A percentile compares a stretch with the other conserved stretches of the same genome.
Evolutionary conservation across 2,329 filamentous ascomycete species (phyloP).

Genomic region (Colletotrichum australisinense): DNA sequence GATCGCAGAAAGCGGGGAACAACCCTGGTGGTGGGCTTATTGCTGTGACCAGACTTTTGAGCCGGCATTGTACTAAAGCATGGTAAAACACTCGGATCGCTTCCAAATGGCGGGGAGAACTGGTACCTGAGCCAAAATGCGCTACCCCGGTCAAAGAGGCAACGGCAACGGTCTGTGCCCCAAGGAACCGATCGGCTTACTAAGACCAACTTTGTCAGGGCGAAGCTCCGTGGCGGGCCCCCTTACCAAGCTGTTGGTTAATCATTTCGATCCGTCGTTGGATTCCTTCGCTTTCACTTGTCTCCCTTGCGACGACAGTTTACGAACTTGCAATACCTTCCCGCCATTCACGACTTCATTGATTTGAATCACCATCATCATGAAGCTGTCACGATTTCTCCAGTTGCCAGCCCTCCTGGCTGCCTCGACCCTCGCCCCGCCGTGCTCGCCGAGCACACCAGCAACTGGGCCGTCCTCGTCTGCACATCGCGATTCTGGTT

Average conservation of each 20-base stretch:
- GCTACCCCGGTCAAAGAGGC: not conserved
- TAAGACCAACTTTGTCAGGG: constrained; percentile 24
- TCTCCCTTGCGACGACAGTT: constrained; percentile 14
- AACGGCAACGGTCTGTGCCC: constrained; percentile 9
- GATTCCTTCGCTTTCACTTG: not conserved
- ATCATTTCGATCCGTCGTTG: not conserved
- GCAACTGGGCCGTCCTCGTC: constrained; percentile 99
- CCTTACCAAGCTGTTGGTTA: constrained; percentile 22
- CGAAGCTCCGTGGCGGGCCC: constrained; percentile 28
- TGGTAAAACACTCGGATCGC: not conserved
- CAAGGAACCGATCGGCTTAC: constrained; percentile 4
- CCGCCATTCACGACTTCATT: not conserved
- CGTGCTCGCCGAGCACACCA: constrained; percentile 83
- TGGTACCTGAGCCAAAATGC: not conserved
- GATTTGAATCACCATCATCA: constrained; percentile 42
- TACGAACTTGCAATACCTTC: not conserved
- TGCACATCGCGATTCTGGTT: constrained; percentile 99
- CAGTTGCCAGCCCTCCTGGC: constrained; percentile 61
- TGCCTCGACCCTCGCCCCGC: constrained; percentile 56
- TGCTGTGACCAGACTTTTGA: no score
- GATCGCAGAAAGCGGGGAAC: no score
- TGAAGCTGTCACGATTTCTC: constrained; percentile 62
- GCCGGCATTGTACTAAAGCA: no score
- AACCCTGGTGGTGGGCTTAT: no score
- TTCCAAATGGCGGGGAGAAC: not conserved